These are phyloP conservation scores for Luffa acutangula DNA, from an alignment of 306 rosid species.

Conservation along the genomic window DNA sequence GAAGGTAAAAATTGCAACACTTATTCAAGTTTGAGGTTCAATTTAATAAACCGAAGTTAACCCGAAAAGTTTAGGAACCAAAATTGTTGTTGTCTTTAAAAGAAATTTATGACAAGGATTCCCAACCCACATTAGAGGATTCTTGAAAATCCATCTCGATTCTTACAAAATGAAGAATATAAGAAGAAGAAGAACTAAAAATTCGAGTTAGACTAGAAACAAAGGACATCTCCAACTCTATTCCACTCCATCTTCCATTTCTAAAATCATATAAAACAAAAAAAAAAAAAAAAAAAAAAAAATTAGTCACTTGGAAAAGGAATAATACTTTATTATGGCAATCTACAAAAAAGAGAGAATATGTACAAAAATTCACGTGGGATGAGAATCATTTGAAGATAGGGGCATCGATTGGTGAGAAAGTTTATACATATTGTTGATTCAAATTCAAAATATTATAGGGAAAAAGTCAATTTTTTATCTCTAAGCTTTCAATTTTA, in stretches of 20 bases:
- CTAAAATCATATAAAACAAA: not conserved
- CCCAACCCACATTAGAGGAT: no score
- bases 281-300: no score
- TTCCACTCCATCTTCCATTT: not conserved
- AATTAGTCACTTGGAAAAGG: not conserved
- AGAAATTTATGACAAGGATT: no score
- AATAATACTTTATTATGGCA: not conserved
- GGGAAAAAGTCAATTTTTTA: no score
- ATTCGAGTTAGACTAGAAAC: not conserved
- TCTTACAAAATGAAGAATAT: not conserved
- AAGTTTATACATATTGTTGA: not conserved
- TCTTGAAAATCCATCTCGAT: not conserved
- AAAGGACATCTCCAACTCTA: not conserved
- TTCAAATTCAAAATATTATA: no score
- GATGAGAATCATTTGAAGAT: conserved; percentile 1
- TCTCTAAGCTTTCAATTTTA: no score
- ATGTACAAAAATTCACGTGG: not conserved
- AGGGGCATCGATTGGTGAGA: not conserved
- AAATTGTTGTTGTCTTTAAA: no score
- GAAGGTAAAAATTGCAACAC: no score
- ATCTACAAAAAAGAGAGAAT: not conserved
- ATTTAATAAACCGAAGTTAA: no score
- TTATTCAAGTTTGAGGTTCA: no score
- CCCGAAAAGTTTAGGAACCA: no score
- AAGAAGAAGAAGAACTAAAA: not conserved